Percentiles rank a stretch among this genome's conserved stretches.
These are phyloP conservation scores for Nakazawaea ishiwadae DNA, from an alignment of 805 yeast species.

Conservation along the genomic window DNA sequence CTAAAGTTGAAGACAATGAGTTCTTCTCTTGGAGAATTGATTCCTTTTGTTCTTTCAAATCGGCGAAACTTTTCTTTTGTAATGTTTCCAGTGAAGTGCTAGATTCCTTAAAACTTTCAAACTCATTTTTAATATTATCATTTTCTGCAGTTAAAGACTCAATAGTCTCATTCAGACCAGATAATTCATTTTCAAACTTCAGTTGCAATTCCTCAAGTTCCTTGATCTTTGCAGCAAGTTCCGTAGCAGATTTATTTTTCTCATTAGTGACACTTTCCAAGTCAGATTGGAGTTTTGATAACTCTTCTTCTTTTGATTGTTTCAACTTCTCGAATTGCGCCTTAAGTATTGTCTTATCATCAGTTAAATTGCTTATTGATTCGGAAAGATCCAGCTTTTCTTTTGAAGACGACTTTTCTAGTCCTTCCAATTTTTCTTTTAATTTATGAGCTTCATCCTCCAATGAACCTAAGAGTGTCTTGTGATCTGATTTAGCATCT, in stretches of 20 bases:
- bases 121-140: conserved; percentile 11
- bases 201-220: background rate
- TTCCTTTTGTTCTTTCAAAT: conserved; percentile 22
- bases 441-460: too few relatives aligned
- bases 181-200: background rate
- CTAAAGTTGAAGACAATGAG: conserved; percentile 26
- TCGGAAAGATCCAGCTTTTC: too few relatives aligned
- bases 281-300: too few relatives aligned
- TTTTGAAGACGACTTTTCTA: too few relatives aligned
- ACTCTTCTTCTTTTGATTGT: too few relatives aligned
- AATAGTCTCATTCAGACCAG: conserved; percentile 10
- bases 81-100: conserved; percentile 24
- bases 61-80: conserved; percentile 19
- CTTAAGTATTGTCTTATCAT: too few relatives aligned
- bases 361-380: too few relatives aligned
- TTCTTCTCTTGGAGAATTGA: conserved; percentile 27
- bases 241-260: too few relatives aligned
- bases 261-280: background rate
- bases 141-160: conserved; percentile 5
- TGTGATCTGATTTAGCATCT: too few relatives aligned
- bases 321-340: too few relatives aligned
- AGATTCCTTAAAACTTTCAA: conserved; percentile 1
- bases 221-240: background rate
- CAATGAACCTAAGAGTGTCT: too few relatives aligned
- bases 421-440: too few relatives aligned